These are phyloP conservation scores for Capsella rubella DNA, from an alignment of 441 rosid species.

Conservation along the genomic window DNA sequence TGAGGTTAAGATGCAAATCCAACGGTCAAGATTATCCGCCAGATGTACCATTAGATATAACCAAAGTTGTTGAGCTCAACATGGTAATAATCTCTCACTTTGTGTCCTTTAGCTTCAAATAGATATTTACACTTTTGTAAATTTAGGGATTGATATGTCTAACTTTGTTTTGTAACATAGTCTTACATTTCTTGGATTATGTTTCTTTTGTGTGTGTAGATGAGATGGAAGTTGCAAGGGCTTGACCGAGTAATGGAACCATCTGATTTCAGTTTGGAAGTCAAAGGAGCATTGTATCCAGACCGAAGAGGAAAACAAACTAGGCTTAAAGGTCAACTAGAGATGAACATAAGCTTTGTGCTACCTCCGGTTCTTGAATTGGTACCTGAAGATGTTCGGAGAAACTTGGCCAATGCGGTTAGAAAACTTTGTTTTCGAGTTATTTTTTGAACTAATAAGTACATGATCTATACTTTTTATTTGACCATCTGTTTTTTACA, in stretches of 20 bases:
- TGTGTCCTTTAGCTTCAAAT: background rate
- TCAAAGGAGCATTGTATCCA: constrained; percentile 78
- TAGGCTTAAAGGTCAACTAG: constrained; percentile 80
- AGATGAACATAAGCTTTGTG: constrained; percentile 70
- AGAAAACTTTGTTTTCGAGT: constrained; percentile 24
- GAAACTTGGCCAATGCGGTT: constrained; percentile 70
- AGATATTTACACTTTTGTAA: no score
- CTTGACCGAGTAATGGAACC: constrained; percentile 66
- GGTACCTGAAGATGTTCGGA: constrained; percentile 74
- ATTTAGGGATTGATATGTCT: no score
- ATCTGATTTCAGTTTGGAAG: constrained; percentile 69
- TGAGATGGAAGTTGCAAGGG: constrained; percentile 86
- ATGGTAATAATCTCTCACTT: constrained; percentile 51
- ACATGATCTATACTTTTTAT: background rate
- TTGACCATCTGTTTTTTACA: constrained; percentile 30
- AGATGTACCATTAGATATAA: constrained; percentile 59
- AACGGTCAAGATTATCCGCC: constrained; percentile 76
- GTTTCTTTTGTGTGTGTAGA: constrained; percentile 45
- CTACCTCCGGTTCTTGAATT: constrained; percentile 75
- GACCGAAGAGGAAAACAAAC: constrained; percentile 58
- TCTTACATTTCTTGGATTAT: constrained; percentile 20
- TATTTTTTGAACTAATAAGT: background rate
- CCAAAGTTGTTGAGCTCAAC: constrained; percentile 78
- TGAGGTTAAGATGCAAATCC: constrained; percentile 75
- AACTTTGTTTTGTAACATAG: background rate